Evolutionary conservation across 179 eudicot species (phyloP).

Genomic region (Camellia oleifera): DNA sequence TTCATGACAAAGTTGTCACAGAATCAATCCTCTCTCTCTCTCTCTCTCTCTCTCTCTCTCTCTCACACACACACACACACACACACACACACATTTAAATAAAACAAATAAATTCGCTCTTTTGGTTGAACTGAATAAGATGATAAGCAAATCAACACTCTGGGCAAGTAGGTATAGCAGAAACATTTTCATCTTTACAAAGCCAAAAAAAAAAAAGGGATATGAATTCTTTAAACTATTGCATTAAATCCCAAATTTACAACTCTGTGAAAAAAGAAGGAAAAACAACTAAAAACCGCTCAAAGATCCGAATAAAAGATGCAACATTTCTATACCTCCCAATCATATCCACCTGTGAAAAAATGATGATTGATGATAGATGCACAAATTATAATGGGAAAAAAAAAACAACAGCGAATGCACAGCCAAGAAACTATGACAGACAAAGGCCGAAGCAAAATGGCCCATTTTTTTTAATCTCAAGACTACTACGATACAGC

Average conservation of each 20-base stretch:
- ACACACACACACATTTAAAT: too few species aligned
- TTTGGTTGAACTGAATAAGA: too few species aligned
- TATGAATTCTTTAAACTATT: not conserved
- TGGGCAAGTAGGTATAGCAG: too few species aligned
- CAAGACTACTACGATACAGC: slow-evolving; percentile 26
- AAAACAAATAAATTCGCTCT: too few species aligned
- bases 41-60: too few species aligned
- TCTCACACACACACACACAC: too few species aligned
- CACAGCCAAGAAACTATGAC: slow-evolving; percentile 12
- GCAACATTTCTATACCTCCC: slow-evolving; percentile 24
- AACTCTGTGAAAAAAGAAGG: slow-evolving; percentile 10
- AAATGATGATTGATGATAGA: slow-evolving; percentile 15
- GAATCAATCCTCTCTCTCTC: too few species aligned
- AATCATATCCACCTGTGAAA: slow-evolving; percentile 19
- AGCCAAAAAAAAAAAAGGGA: not conserved
- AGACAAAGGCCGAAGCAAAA: slow-evolving; percentile 21
- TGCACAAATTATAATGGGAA: slow-evolving; percentile 13
- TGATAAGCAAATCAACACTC: too few species aligned
- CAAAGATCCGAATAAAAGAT: slow-evolving; percentile 8
- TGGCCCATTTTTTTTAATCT: slow-evolving; percentile 18
- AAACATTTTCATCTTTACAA: slow-evolving; percentile 6
- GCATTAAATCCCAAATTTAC: slow-evolving; percentile 21
- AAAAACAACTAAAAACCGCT: not conserved
- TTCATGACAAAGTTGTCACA: too few species aligned
- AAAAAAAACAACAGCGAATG: not conserved